These are phyloP conservation scores for Colletotrichum magnum DNA, from an alignment of 2,329 filamentous ascomycete genomes.

Conservation along the genomic window DNA sequence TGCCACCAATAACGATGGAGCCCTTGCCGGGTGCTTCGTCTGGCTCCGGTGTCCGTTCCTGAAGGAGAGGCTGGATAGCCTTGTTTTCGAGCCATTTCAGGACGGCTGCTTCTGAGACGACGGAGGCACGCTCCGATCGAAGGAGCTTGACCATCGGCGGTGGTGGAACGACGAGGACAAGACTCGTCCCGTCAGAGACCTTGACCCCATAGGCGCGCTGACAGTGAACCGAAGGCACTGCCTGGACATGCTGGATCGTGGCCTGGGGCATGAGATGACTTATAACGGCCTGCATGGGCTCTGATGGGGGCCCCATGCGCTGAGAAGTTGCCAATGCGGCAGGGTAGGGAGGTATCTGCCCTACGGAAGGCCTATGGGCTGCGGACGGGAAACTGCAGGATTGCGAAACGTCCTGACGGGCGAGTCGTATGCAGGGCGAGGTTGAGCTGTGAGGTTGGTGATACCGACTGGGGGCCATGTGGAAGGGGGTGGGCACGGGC, in stretches of 20 bases:
- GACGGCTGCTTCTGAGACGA: conserved; percentile 60
- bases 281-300: conserved; percentile 54
- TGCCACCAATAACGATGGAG: neutral
- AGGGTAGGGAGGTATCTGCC: conserved; percentile 27
- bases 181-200: conserved; percentile 55
- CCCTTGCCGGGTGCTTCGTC: conserved; percentile 5
- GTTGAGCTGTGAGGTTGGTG: conserved; percentile 21
- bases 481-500: conserved; percentile 18
- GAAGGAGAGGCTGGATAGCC: conserved; percentile 17
- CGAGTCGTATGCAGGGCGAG: conserved; percentile 23
- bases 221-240: conserved; percentile 53
- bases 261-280: conserved; percentile 49
- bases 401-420: conserved; percentile 36
- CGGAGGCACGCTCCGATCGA: conserved; percentile 60
- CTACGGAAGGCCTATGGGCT: conserved; percentile 31
- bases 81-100: conserved; percentile 59
- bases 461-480: conserved; percentile 32
- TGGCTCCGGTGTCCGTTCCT: conserved; percentile 23
- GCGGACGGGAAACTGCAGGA: conserved; percentile 37
- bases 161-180: conserved; percentile 61
- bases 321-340: conserved; percentile 30
- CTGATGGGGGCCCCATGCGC: conserved; percentile 50
- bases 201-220: conserved; percentile 60
- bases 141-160: conserved; percentile 59
- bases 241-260: conserved; percentile 51